Base-by-base conservation (phyloP, 2,329 filamentous ascomycete species). In the Chaetomium olivaceum region DNA sequence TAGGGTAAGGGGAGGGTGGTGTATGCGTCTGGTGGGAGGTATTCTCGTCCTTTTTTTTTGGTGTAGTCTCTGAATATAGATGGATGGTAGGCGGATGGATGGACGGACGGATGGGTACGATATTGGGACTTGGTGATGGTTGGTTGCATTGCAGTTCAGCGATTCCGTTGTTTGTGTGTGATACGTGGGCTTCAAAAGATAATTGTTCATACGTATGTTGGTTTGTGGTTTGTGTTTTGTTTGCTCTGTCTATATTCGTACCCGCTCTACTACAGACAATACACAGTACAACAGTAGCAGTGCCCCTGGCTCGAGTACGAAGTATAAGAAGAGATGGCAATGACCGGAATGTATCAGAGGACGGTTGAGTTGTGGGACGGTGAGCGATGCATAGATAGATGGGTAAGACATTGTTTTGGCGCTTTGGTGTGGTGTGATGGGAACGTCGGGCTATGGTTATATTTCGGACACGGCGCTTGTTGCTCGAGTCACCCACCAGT, bases 61-160 rank as follows among this genome's bases (percentile, higher is more conserved):
- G 19, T 12, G 14, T 11, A n/a, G 25, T 31, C 29, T 58, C 46
- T 23, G 56, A 48, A 58, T 58, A 58, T 58, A 58, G 7, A 58
- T 29, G 36, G 56, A 9, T 12, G 56, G 7, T 33, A 7, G 31
- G 33, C 51, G 25, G 46, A 60, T 51, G 43, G 46, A 29, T 29
- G 27, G 56, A 11, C 9, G 31, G 31, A 50, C 52, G 25, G 46
- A 60, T 51, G 43, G 46, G n/a, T 31, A n/a, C n/a, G 29, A 39
- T n/a, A 33, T 55, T 21, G 27, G 29, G 52, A 7, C 31, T 11
- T 6, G 54, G 54, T 36, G 29, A 19, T 19, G 36, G 36, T 43
- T 43, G 33, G 19, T 36, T 56, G 51, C 51, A 31, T 54, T 52
- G 23, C 29, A 52, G 14, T 27, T 8, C 27, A 43, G 36, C 36